phyloP scores from a whole-genome alignment of 768 basidiomycete genomes.

The Exsudoporus frostii region DNA sequence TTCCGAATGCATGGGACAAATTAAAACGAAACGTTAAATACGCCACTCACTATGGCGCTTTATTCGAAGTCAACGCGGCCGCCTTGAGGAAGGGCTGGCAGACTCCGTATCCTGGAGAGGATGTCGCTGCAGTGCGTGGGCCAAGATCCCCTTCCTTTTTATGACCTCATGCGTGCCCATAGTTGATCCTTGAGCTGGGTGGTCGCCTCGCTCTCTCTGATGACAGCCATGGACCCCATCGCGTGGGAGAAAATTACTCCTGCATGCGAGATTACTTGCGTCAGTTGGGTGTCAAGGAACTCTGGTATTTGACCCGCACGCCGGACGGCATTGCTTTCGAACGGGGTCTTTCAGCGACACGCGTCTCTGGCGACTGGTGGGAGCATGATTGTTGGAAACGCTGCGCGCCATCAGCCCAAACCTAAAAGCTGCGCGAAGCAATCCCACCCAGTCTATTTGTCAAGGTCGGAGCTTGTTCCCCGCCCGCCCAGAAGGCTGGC shows the following conservation, averaged over 20 bases:
- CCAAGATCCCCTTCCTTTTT: slow-evolving; percentile 14
- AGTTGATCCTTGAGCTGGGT: slow-evolving; percentile 68
- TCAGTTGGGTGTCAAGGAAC: slow-evolving; percentile 53
- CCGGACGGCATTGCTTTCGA: slow-evolving; percentile 30
- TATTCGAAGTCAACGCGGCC: slow-evolving; percentile 93
- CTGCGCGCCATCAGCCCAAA: slow-evolving; percentile 10
- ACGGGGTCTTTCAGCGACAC: slow-evolving; percentile 39
- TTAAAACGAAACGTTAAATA: slow-evolving; percentile 71
- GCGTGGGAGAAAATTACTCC: slow-evolving; percentile 84
- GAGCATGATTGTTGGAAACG: slow-evolving; percentile 57
- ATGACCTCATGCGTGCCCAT: slow-evolving; percentile 11
- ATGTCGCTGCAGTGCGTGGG: slow-evolving; percentile 67
- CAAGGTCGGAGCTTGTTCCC: slow-evolving; percentile 21
- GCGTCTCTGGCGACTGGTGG: slow-evolving; percentile 53
- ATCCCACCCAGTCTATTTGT: slow-evolving; percentile 9
- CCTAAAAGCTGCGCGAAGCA: slow-evolving; percentile 11
- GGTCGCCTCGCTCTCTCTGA: slow-evolving; percentile 89
- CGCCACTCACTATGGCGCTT: slow-evolving; percentile 77
- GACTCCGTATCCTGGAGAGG: slow-evolving; percentile 76
- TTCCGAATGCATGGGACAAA: slow-evolving; percentile 57
- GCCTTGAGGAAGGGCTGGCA: slow-evolving; percentile 91
- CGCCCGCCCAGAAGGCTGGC: slow-evolving; percentile 12
- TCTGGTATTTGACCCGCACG: slow-evolving; percentile 56
- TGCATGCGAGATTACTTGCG: slow-evolving; percentile 63
- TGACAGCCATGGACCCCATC: slow-evolving; percentile 89